Base-by-base conservation (phyloP, 2,329 filamentous ascomycete genomes). In the Exserohilum rostratum region DNA sequence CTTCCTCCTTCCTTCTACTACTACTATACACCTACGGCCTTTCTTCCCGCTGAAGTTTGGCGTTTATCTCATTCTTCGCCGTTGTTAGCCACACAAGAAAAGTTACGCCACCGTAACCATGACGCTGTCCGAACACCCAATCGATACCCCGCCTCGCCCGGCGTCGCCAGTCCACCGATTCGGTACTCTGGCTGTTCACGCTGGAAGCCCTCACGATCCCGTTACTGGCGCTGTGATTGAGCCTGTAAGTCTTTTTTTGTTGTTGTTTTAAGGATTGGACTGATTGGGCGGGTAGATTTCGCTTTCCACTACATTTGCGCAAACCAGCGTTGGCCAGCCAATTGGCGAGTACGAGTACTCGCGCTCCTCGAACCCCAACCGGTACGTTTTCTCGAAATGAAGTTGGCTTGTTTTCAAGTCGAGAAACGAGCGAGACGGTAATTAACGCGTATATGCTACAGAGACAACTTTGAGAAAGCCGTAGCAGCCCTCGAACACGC, bases 281-380 rank as follows among this genome's bases (percentile, higher is more conserved):
- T 46, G 20, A 46, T 20, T 15, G 31, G 7, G 11, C 3, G 42
- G 30, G 29, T 61, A 86, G 82, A 97, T 99, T 76, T 97, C 93
- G 9, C 86, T 99, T 20, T 96, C 93, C 20, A 98, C 95, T 13
- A 99, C 95, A 5, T 99, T 93, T 73, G 91, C 90, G n/a, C 95
- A 99, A 80, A 88, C 87, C 12, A 85, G 87, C 11, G 92, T 96
- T 18, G 95, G 93, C 61, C 86, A 90, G 76, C 95, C 95, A 1
- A 82, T 98, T 27, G 95, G 95, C 70, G 80, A 82, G 60, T 97
- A 93, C 79, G 95, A 99, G 79, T 99, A 99, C 82, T 92, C 89
- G 49, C 87, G 95, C 59, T 96, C 90, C 71, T 87, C 90, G 60
- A 99, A 99, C 78, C 95, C 95, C 49, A 99, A 99, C 80, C 87